These are phyloP conservation scores for Skeletonema costatum DNA, from an alignment of 108 stramenopile species.

Conservation along the genomic window DNA sequence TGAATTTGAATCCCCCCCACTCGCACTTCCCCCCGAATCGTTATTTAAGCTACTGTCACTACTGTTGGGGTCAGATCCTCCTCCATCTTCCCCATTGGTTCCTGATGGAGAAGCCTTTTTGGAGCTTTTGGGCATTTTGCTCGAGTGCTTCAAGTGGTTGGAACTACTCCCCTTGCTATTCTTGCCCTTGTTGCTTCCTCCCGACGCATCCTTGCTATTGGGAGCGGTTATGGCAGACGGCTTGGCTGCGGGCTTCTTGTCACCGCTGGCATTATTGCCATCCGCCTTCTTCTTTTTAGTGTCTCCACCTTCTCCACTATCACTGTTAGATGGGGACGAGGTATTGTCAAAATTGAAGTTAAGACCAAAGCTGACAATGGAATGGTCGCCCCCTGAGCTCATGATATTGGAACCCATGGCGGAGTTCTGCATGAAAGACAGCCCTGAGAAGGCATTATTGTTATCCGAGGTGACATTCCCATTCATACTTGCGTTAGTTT, in stretches of 20 bases:
- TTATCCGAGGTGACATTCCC: background rate
- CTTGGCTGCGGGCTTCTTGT: background rate
- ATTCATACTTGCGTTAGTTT: background rate
- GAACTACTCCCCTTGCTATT: background rate
- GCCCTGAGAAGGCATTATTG: conserved; percentile 14
- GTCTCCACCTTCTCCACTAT: conserved; percentile 32
- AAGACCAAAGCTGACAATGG: conserved; percentile 41
- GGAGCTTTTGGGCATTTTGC: background rate
- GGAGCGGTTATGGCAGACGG: background rate
- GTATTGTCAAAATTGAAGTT: conserved; percentile 50
- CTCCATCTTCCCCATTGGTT: background rate
- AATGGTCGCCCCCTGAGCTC: conserved; percentile 14
- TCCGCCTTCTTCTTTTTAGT: background rate
- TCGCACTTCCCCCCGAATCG: conserved; percentile 29
- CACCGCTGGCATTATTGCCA: conserved; percentile 7
- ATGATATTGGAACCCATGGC: conserved; percentile 4
- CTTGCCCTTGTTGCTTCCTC: background rate
- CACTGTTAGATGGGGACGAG: conserved; percentile 24
- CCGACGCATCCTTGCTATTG: background rate
- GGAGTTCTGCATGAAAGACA: conserved; percentile 13
- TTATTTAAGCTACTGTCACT: conserved; percentile 33
- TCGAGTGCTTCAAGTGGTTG: background rate
- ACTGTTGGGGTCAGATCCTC: conserved; percentile 10
- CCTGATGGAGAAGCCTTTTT: background rate
- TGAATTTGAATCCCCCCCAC: conserved; percentile 23